Percentiles rank a stretch among this genome's conserved stretches.
These are phyloP conservation scores for Prototheca wickerhamii DNA, from an alignment of 163 green algal genomes.

Conservation along the genomic window DNA sequence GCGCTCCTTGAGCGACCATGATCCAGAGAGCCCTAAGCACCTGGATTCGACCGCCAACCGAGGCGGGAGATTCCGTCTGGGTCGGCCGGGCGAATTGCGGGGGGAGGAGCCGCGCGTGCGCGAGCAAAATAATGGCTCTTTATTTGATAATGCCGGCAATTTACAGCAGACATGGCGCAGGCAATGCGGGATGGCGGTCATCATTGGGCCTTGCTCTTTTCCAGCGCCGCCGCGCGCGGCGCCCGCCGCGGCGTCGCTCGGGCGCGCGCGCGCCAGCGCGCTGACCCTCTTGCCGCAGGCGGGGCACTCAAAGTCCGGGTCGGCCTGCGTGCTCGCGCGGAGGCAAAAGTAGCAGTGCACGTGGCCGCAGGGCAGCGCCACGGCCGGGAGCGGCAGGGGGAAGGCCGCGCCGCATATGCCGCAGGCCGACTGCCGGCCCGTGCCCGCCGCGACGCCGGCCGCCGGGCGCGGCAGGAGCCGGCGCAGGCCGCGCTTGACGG, in stretches of 20 bases:
- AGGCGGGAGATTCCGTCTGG: too few species aligned
- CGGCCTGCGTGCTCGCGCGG: constrained; percentile 32
- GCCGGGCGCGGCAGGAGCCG: constrained; percentile 28
- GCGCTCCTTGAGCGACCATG: too few species aligned
- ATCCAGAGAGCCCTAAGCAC: too few species aligned
- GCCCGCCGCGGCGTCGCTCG: not conserved
- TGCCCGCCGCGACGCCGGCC: not conserved
- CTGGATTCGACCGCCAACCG: too few species aligned
- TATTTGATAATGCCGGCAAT: too few species aligned
- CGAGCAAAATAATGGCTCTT: too few species aligned
- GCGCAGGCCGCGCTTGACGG: constrained; percentile 29
- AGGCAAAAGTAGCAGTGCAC: constrained; percentile 92
- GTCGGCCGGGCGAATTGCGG: too few species aligned
- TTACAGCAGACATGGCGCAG: too few species aligned
- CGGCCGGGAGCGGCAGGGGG: constrained; percentile 48
- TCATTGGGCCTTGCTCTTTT: too few species aligned
- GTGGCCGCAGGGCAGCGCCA: constrained; percentile 70
- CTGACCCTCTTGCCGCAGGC: constrained; percentile 41
- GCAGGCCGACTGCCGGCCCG: constrained; percentile 15
- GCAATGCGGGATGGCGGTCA: too few species aligned
- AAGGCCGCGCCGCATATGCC: constrained; percentile 40
- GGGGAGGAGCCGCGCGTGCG: too few species aligned
- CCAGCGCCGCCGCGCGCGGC: too few species aligned
- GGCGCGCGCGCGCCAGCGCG: constrained; percentile 29
- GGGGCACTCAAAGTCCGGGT: constrained; percentile 49